Evolutionary conservation across 306 rosid species (phyloP), one percentile per base, ranked within the genome.

Genomic region (Lathyrus oleraceus): DNA sequence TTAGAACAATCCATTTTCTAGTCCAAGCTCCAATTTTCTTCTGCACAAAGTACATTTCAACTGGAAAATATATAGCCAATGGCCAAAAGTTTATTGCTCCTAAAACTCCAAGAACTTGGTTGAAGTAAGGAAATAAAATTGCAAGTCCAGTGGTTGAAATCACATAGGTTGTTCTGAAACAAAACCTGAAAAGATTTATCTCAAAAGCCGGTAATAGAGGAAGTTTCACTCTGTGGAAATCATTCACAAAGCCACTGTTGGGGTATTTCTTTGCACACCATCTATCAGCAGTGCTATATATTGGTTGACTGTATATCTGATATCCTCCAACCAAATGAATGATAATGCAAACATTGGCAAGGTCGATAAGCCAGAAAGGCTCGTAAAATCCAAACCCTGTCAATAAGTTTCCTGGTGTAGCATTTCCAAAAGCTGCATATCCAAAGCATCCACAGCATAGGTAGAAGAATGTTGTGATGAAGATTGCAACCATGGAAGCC

Each of bases 81-180:
- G 98, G 98, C 98, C 98, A 92, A 70, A 92, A 92, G 83, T 77
- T 87, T 53, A 92, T 60, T 65, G 98, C 92, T 52, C 98, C 98
- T 30, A 92, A 76, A 17, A 92, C 82, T 66, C 95, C 96, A 35
- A 92, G 83, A 13, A 89, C 82, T 78, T 68, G 81, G 83, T 92
- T 87, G 86, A 92, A 92, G 80, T 92, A 92, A 53, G 98, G 98
- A 56, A 92, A 92, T 0, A 86, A 1, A 45, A 86, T 79, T 35
- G 89, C 96, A 5, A 88, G 6, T 30, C 72, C 88, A 2, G 95
- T 84, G 6, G 98, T 89, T 28, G 89, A 78, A 10, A 85, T 60
- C 56, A 92, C 98, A 76, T 80, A 89, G 14, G 38, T 71, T n/a
- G 95, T 87, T 78, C 96, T 71, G 44, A 85, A 92, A 60, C 87